Evolutionary conservation across 2,329 filamentous ascomycete genomes (phyloP), one percentile per base, ranked within the genome.

Genomic region (Neonectria neomacrospora): DNA sequence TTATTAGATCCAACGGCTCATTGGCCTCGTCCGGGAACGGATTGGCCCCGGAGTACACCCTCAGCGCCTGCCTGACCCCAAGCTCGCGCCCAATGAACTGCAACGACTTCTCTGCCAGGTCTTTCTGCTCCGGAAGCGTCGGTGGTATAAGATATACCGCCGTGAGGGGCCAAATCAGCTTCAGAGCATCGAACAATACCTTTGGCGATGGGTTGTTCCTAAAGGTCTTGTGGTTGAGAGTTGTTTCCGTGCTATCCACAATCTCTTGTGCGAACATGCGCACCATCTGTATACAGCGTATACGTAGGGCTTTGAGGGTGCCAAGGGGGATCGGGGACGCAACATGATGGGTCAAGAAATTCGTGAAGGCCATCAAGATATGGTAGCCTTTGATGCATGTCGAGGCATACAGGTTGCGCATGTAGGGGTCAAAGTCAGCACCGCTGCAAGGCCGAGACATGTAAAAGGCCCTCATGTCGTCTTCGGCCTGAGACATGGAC

Each of bases 131-230:
- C 1, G 67, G 58, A 30, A 72, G 69, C n/a, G 74, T 73, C 4
- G 75, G 67, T 3, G 72, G 62, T 7, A 75, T 64, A 12, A 75
- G 58, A 34, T 73, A 76, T 20, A 80, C 67, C 1, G 73, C 60
- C 7, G 74, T 75, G 20, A 80, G 71, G 9, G 79, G 79, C 76
- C 78, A 81, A 16, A 80, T 71, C 28, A 80, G 61, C 69, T 75
- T 76, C 41, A 81, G 58, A 1, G 77, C 78, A 28, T 79, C 77
- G 56, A 80, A 79, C 41, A 80, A 65, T 11, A 73, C 70, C 42
- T 68, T 71, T 22, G 78, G 79, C 10, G 77, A 70, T 37, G 69
- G 68, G 51, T 75, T 73, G 10, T 68, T 66, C 37, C 68, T 65
- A 2, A 65, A 63, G 10, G 67, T 57, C 20, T 71, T 66, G 2